Evolutionary conservation across 345 rosid genomes (phyloP), one percentile per base, ranked within the genome.

Genomic region (Boechera retrofracta): DNA sequence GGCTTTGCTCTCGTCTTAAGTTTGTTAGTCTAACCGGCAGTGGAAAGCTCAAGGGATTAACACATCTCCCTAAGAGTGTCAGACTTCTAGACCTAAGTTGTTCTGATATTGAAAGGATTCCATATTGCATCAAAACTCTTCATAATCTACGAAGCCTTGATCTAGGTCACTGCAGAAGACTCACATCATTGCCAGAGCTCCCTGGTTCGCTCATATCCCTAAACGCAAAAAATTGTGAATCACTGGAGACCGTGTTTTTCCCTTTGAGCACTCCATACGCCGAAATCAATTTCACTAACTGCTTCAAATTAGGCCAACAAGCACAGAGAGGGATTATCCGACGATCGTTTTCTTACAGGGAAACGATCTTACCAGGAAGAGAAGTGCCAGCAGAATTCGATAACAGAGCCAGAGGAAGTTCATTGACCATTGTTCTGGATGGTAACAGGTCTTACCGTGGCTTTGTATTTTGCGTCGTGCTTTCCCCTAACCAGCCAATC

Each of bases 381-480:
- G 6, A 64, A 64, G 39, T 64, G 42, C 59, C 71, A 1, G 7
- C 5, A 35, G 48, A 67, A 26, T 68, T 53, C 5, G n/a, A 68
- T 53, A n/a, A 53, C 28, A 0, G 38, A 21, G 72, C 3, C 26
- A 4, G 0, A 8, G 72, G 62, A 38, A 68, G 15, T 26, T 7
- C 28, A 0, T 26, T 68, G 62, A 53, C 28, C 26, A 39, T 38
- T 13, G 38, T 1, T 6, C 7, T 13, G 3, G 21, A 51, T 5
- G 58, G 32, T 49, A 35, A n/a, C 3, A 10, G 0, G 3, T 2
- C 59, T 54, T 41, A 5, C 29, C 6, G 7, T 4, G 5, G 6
- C 2, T 55, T 56, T n/a, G 1, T 3, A 7, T 5, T 42, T 42
- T 69, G 73, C 4, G 4, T 69, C 2, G 18, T 69, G 1, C 2